Evolutionary conservation across 257 asterid species (phyloP).

Genomic region (Coffea canephora): DNA sequence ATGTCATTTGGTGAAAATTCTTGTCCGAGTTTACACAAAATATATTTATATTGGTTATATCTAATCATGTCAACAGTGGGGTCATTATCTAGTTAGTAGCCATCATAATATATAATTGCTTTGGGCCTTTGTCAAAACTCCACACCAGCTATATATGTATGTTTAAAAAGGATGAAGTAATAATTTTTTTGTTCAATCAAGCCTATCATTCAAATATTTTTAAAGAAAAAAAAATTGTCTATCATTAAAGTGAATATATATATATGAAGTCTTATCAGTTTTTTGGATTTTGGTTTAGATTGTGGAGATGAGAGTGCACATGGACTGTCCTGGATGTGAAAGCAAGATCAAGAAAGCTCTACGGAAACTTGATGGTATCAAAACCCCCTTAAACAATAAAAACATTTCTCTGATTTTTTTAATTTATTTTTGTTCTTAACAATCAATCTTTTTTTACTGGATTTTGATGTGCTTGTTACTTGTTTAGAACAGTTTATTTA

Average conservation of each 20-base stretch:
- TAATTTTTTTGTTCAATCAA: neutral
- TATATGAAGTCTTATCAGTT: neutral
- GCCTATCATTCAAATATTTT: no score
- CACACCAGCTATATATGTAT: neutral
- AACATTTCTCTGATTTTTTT: neutral
- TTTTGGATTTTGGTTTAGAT: conserved; percentile 42
- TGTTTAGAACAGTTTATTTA: neutral
- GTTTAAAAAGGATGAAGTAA: neutral
- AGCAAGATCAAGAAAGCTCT: conserved; percentile 58
- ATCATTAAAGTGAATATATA: neutral
- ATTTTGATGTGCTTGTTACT: no score
- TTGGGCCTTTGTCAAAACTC: neutral
- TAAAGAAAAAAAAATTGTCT: no score
- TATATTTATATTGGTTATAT: neutral
- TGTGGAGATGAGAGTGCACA: conserved; percentile 79
- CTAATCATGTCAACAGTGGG: neutral
- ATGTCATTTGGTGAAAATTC: neutral
- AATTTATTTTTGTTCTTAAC: neutral
- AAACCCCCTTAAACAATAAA: neutral
- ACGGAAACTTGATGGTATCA: conserved; percentile 51
- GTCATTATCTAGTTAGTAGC: neutral
- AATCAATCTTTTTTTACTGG: neutral
- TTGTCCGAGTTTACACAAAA: neutral
- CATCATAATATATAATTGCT: neutral
- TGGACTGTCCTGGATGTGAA: conserved; percentile 86